Evolutionary conservation across 2,329 filamentous ascomycete species (phyloP).

Genomic region (Arthrinium puccinioides): DNA sequence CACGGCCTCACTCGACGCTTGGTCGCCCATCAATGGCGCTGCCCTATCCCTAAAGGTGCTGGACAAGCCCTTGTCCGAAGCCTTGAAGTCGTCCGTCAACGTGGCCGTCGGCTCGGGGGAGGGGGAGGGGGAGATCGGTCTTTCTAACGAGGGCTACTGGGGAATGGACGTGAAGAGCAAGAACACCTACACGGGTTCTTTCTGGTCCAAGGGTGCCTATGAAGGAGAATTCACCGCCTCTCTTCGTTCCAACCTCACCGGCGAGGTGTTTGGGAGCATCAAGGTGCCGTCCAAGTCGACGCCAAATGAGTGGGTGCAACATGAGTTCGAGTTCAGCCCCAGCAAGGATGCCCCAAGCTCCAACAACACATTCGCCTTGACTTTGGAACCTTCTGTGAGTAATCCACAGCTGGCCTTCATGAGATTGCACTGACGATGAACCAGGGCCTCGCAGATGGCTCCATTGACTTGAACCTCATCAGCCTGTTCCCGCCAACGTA

Average conservation of each 20-base stretch:
- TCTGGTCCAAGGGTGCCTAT: constrained; percentile 45
- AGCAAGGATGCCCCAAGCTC: constrained; percentile 38
- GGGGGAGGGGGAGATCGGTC: constrained; percentile 28
- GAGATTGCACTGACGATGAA: constrained; percentile 1
- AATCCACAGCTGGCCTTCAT: neutral
- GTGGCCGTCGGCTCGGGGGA: constrained; percentile 22
- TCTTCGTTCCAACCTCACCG: constrained; percentile 35
- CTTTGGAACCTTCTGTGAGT: constrained; percentile 36
- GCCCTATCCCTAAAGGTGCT: constrained; percentile 38
- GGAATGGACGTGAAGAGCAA: constrained; percentile 43
- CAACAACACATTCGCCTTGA: constrained; percentile 50
- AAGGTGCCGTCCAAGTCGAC: constrained; percentile 36
- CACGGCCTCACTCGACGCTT: constrained; percentile 36
- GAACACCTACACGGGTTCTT: constrained; percentile 39
- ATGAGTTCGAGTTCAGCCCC: constrained; percentile 37
- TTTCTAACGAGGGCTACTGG: constrained; percentile 50
- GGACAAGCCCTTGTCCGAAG: constrained; percentile 40
- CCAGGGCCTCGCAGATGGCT: constrained; percentile 28
- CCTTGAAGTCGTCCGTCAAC: constrained; percentile 43
- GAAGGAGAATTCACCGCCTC: constrained; percentile 39
- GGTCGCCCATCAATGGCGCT: constrained; percentile 35
- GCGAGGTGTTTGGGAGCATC: constrained; percentile 36
- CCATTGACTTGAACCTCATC: constrained; percentile 50
- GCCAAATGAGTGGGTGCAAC: constrained; percentile 41
- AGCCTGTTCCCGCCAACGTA: constrained; percentile 55